Conservation (phyloP, 768 basidiomycete genomes). For the Pleurotus cornucopiae region DNA sequence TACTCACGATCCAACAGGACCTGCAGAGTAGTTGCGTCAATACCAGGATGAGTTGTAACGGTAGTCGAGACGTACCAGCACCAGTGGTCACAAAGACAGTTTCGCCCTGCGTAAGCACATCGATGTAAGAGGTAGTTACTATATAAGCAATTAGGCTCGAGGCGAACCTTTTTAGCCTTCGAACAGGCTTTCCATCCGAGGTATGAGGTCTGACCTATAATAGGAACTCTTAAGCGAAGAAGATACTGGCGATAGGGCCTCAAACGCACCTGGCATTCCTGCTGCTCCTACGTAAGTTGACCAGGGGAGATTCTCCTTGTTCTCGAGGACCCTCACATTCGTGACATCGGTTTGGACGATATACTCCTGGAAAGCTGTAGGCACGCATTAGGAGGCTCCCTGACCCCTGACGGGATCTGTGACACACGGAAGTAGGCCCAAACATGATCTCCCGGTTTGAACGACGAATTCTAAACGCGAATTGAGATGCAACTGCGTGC, state of each 20-base stretch:
- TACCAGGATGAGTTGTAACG: background rate
- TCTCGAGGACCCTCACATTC: conserved; percentile 22
- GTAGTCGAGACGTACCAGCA: conserved; percentile 13
- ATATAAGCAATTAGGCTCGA: background rate
- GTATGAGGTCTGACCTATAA: conserved; percentile 26
- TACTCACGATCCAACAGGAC: conserved; percentile 25
- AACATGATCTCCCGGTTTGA: conserved; percentile 26
- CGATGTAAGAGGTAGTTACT: background rate
- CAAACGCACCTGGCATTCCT: conserved; percentile 23
- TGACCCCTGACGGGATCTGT: conserved; percentile 9
- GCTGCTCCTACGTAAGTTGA: conserved; percentile 31
- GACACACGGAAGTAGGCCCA: conserved; percentile 20
- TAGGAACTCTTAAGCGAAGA: conserved; percentile 8
- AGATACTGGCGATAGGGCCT: conserved; percentile 5
- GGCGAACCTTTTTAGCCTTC: conserved; percentile 25
- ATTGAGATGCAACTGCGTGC: background rate
- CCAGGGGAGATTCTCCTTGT: conserved; percentile 37
- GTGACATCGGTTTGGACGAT: conserved; percentile 14
- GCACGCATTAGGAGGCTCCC: background rate
- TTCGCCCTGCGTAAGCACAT: conserved; percentile 15
- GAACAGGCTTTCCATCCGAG: conserved; percentile 25
- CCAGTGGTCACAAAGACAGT: conserved; percentile 24
- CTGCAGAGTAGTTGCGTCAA: background rate
- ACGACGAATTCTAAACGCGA: background rate
- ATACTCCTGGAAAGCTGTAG: conserved; percentile 22